Evolutionary conservation across 106 monocot species (phyloP).

Genomic region (Acanthochlamys bracteata): DNA sequence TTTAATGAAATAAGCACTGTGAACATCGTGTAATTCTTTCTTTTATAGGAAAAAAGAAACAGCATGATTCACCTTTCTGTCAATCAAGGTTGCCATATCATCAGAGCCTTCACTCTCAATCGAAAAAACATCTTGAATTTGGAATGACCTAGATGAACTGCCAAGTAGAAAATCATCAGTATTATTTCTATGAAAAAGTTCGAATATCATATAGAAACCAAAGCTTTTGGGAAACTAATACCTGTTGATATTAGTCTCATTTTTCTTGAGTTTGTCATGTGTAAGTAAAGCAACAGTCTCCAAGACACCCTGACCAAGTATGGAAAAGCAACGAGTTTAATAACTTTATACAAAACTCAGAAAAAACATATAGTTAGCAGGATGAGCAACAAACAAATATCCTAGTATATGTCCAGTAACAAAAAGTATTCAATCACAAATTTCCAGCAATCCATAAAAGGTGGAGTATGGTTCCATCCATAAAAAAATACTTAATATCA

Average conservation of each 20-base stretch:
- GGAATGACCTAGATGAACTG: conserved; percentile 70
- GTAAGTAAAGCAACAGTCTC: conserved; percentile 90
- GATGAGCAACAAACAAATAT: too few species aligned
- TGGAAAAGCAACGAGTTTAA: not conserved
- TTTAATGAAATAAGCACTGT: not conserved
- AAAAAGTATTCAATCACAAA: too few species aligned
- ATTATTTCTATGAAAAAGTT: too few species aligned
- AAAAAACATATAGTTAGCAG: not conserved
- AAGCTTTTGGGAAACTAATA: conserved; percentile 21
- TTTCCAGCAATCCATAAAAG: too few species aligned
- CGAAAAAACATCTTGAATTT: conserved; percentile 76
- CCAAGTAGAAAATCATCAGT: not conserved
- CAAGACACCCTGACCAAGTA: conserved; percentile 56
- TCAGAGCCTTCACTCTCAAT: conserved; percentile 80
- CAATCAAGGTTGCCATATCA: conserved; percentile 85
- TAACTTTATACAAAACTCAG: not conserved
- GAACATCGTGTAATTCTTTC: not conserved
- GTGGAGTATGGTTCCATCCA: too few species aligned
- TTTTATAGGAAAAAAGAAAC: not conserved
- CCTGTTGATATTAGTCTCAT: conserved; percentile 57
- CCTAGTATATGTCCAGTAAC: too few species aligned
- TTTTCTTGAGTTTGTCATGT: conserved; percentile 87
- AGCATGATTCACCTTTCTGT: conserved; percentile 55
- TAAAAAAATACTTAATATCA: too few species aligned
- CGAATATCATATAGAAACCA: not conserved